Evolutionary conservation across 805 yeast species (phyloP).

Genomic region (Myxozyma geophila): DNA sequence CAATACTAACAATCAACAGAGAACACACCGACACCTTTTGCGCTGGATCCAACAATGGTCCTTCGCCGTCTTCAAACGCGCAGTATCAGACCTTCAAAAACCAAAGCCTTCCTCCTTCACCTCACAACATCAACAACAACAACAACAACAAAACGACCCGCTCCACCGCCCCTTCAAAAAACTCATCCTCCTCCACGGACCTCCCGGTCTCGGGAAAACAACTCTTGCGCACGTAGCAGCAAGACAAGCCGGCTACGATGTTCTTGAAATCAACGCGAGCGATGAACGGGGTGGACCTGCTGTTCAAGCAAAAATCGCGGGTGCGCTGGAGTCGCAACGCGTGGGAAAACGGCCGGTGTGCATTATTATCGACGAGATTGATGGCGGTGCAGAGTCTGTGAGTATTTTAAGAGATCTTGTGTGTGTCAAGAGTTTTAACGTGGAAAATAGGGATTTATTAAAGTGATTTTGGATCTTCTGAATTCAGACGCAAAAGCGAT

Average conservation of each 20-base stretch:
- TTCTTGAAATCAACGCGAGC: constrained; percentile 85
- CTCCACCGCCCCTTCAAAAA: constrained; percentile 63
- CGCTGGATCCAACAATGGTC: constrained; percentile 74
- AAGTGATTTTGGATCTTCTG: constrained; percentile 60
- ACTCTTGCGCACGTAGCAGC: constrained; percentile 85
- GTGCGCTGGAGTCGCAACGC: constrained; percentile 67
- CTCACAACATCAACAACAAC: constrained; percentile 1
- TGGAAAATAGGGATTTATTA: constrained; percentile 50
- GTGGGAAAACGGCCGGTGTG: constrained; percentile 74
- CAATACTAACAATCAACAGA: constrained; percentile 19
- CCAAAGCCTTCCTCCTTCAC: constrained; percentile 7
- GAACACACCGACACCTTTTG: constrained; percentile 60
- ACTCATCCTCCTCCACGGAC: constrained; percentile 80
- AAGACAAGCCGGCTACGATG: constrained; percentile 75
- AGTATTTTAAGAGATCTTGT: neutral
- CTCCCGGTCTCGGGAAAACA: constrained; percentile 94
- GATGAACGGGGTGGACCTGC: constrained; percentile 70
- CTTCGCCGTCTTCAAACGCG: constrained; percentile 56
- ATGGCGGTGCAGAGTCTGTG: constrained; percentile 65
- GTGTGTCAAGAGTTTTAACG: neutral
- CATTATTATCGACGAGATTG: constrained; percentile 86
- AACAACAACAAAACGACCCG: constrained; percentile 48
- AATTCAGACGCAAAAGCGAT: constrained; percentile 62
- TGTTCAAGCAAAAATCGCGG: constrained; percentile 59
- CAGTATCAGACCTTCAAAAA: constrained; percentile 28